Percentiles rank a stretch among this genome's conserved stretches.
phyloP scores from a whole-genome alignment of 352 stramenopile species.

The Phytopythium vexans region DNA sequence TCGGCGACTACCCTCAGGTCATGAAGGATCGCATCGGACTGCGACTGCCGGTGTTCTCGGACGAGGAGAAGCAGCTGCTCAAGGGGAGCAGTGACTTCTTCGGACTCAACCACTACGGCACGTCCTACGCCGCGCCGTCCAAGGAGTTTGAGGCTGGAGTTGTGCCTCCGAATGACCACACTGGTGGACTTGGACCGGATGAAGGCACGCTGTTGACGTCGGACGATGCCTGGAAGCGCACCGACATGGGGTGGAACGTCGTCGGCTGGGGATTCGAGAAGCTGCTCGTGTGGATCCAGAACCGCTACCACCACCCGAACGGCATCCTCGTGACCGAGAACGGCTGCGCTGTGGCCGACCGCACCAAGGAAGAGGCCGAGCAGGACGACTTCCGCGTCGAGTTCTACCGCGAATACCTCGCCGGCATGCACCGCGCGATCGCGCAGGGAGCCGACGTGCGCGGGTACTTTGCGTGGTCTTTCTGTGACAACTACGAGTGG shows the following conservation, averaged over 20 bases:
- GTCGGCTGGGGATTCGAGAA: constrained; percentile 85
- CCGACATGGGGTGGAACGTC: constrained; percentile 80
- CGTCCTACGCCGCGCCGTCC: constrained; percentile 40
- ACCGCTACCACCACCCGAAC: constrained; percentile 70
- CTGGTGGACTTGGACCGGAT: constrained; percentile 30
- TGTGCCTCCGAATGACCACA: constrained; percentile 20
- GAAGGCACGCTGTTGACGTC: constrained; percentile 44
- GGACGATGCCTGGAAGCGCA: constrained; percentile 54
- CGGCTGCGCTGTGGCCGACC: constrained; percentile 65
- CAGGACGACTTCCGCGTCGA: constrained; percentile 77
- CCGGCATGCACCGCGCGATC: constrained; percentile 50
- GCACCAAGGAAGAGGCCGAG: constrained; percentile 68
- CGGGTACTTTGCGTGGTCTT: constrained; percentile 91
- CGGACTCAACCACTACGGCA: constrained; percentile 94
- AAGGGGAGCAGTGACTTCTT: constrained; percentile 91
- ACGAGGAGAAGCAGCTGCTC: constrained; percentile 75
- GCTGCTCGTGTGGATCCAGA: constrained; percentile 86
- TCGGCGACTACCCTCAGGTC: constrained; percentile 90
- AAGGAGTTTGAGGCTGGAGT: constrained; percentile 39
- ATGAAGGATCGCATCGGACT: constrained; percentile 85
- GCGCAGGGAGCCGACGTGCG: constrained; percentile 53
- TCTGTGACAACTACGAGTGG: constrained; percentile 94
- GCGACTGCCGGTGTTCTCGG: constrained; percentile 89
- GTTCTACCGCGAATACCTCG: constrained; percentile 85
- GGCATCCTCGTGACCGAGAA: constrained; percentile 93